These are phyloP conservation scores for Claviceps pazoutovae DNA, from an alignment of 2,329 filamentous ascomycete genomes.

Conservation along the genomic window DNA sequence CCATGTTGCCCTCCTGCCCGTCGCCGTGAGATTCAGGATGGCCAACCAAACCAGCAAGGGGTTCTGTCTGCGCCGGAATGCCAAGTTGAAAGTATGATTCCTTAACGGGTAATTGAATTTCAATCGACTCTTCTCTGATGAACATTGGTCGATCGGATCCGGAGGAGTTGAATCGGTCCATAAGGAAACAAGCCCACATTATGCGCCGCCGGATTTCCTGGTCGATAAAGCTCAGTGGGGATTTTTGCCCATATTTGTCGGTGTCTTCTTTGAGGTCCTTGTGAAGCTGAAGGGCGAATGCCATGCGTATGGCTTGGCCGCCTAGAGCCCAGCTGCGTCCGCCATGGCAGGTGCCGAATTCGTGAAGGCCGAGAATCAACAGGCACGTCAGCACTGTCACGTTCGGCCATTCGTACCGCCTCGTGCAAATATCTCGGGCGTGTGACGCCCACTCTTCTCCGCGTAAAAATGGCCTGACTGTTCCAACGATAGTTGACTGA, in stretches of 20 bases:
- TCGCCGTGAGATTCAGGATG: slow-evolving; percentile 48
- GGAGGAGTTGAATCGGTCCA: slow-evolving; percentile 96
- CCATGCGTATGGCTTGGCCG: slow-evolving; percentile 92
- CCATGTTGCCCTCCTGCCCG: slow-evolving; percentile 74
- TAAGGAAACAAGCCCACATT: slow-evolving; percentile 97
- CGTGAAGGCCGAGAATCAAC: slow-evolving; percentile 76
- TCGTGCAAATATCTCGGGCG: slow-evolving; percentile 76
- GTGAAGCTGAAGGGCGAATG: slow-evolving; percentile 87
- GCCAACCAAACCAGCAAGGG: slow-evolving; percentile 56
- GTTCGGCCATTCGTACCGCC: slow-evolving; percentile 85
- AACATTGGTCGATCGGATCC: slow-evolving; percentile 87
- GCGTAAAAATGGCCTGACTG: slow-evolving; percentile 62
- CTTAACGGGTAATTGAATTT: slow-evolving; percentile 80
- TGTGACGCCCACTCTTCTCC: slow-evolving; percentile 84
- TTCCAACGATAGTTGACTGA: slow-evolving; percentile 64
- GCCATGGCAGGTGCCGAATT: slow-evolving; percentile 94
- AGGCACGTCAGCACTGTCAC: slow-evolving; percentile 91
- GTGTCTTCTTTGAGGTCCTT: slow-evolving; percentile 75
- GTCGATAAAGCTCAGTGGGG: slow-evolving; percentile 74
- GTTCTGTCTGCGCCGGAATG: slow-evolving; percentile 77
- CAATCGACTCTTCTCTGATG: slow-evolving; percentile 75
- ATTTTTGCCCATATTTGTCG: slow-evolving; percentile 43
- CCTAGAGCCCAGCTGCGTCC: slow-evolving; percentile 92
- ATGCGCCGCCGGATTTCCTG: slow-evolving; percentile 83
- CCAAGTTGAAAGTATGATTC: slow-evolving; percentile 85